Conservation (phyloP, 2,329 filamentous ascomycete species). For the Alternaria dauci region DNA sequence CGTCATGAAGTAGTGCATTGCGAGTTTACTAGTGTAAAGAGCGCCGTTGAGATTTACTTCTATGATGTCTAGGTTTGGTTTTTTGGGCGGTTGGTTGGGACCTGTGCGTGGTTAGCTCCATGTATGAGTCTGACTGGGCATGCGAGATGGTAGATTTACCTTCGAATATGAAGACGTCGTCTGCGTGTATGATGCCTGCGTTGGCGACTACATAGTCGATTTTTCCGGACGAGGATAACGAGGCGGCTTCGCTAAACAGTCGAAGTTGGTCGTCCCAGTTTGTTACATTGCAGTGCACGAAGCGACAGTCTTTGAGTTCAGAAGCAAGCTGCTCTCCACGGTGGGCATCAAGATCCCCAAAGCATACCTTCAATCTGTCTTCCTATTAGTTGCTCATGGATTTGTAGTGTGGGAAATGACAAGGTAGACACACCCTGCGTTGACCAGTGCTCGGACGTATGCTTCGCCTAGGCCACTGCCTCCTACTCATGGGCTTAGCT, state of each 20-base stretch:
- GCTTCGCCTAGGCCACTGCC: no score
- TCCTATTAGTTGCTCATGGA: neutral
- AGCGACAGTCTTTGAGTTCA: neutral
- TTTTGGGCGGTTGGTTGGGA: neutral
- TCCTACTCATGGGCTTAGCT: no score
- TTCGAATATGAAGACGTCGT: constrained; percentile 18
- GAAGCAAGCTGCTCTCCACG: neutral
- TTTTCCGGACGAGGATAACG: neutral
- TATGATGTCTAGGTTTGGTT: constrained; percentile 10
- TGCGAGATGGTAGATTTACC: constrained; percentile 1
- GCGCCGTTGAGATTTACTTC: constrained; percentile 6
- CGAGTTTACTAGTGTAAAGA: constrained; percentile 14
- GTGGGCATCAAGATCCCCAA: neutral
- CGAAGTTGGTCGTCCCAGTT: constrained; percentile 20
- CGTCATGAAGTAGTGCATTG: constrained; percentile 17
- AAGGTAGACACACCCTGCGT: no score
- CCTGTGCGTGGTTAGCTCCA: neutral
- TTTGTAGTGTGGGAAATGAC: neutral
- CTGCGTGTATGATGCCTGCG: constrained; percentile 14
- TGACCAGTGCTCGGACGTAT: no score
- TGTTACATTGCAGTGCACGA: constrained; percentile 14
- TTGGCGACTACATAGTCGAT: constrained; percentile 19
- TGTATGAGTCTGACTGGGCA: neutral
- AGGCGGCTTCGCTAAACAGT: constrained; percentile 9
- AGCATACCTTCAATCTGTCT: neutral